phyloP scores from a whole-genome alignment of 805 yeast genomes.

The Ogataea thermomethanolica region DNA sequence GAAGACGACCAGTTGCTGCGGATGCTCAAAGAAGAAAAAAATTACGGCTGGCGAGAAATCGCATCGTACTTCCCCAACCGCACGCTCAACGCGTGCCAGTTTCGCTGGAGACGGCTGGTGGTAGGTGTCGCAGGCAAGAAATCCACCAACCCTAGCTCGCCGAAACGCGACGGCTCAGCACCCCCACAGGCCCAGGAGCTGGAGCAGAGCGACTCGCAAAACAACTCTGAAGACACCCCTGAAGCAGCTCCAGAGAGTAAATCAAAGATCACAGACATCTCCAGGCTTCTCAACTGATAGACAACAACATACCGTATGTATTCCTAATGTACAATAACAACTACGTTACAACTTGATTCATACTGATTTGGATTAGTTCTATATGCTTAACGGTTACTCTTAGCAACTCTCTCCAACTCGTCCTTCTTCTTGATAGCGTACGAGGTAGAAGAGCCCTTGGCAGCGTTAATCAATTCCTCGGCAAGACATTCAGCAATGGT shows the following conservation, averaged over 20 bases:
- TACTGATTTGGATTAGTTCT: slow-evolving; percentile 1
- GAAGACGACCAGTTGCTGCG: slow-evolving; percentile 69
- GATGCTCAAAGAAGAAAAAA: slow-evolving; percentile 76
- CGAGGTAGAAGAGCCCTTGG: slow-evolving; percentile 99
- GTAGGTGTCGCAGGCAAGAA: slow-evolving; percentile 32
- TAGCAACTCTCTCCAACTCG: slow-evolving; percentile 99
- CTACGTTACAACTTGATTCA: not conserved
- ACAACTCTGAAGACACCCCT: not conserved
- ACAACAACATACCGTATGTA: not conserved
- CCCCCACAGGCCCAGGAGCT: not conserved
- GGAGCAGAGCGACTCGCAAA: not conserved
- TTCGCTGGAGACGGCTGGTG: slow-evolving; percentile 75
- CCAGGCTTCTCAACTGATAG: slow-evolving; percentile 6
- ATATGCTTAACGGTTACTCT: slow-evolving; percentile 93
- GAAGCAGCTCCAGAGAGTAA: slow-evolving; percentile 1
- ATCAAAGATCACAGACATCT: slow-evolving; percentile 4
- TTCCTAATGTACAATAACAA: slow-evolving; percentile 5
- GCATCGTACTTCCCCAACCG: slow-evolving; percentile 73
- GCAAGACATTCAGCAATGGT: slow-evolving; percentile 99
- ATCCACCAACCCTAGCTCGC: not conserved
- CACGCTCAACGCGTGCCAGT: slow-evolving; percentile 87
- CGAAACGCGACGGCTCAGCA: slow-evolving; percentile 1
- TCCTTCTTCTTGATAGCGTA: slow-evolving; percentile 99
- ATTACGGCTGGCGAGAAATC: slow-evolving; percentile 87
- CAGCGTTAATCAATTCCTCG: slow-evolving; percentile 99